Conservation (phyloP, 805 yeast species). For the Schizosaccharomyces osmophilus region DNA sequence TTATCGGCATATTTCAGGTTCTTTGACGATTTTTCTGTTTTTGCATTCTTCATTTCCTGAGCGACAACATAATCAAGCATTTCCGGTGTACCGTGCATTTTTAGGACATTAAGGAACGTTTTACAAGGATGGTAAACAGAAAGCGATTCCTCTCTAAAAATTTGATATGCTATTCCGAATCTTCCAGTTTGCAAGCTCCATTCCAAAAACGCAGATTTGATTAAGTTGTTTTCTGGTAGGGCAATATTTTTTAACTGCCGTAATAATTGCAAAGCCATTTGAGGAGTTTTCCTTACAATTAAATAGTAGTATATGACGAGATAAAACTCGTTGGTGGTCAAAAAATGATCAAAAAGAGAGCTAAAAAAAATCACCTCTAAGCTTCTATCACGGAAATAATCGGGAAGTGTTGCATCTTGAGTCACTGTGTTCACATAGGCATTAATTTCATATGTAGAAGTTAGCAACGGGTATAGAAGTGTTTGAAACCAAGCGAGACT, state of each 20-base stretch:
- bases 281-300: too few species aligned
- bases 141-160: background rate
- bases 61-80: background rate
- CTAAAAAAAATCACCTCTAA: too few species aligned
- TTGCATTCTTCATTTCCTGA: background rate
- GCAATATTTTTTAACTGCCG: background rate
- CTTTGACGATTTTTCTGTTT: background rate
- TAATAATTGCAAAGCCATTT: background rate
- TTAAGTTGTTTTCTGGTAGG: background rate
- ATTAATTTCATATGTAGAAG: too few species aligned
- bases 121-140: background rate
- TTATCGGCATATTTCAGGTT: too few species aligned
- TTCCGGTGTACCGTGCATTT: background rate
- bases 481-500: too few species aligned
- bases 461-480: too few species aligned
- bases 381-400: too few species aligned
- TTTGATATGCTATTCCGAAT: background rate
- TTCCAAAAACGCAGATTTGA: background rate
- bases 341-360: too few species aligned
- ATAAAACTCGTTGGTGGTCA: too few species aligned
- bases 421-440: too few species aligned
- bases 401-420: too few species aligned
- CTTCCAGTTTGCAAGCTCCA: background rate
- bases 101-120: background rate
- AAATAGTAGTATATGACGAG: too few species aligned